Evolutionary conservation across 495 filamentous ascomycete species (phyloP).

Genomic region (Clohesyomyces aquaticus): DNA sequence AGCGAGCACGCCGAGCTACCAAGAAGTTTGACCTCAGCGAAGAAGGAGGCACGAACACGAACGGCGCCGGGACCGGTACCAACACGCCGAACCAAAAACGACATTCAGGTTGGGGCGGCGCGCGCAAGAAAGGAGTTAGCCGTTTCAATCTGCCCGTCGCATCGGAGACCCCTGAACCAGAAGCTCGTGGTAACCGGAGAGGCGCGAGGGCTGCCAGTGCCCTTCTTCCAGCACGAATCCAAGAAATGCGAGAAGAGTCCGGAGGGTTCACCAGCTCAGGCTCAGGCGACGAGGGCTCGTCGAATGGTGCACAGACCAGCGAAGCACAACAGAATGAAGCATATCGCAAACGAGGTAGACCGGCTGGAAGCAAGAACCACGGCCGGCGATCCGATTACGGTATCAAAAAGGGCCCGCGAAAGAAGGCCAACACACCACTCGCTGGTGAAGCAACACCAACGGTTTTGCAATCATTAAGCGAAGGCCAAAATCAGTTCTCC

Average conservation of each 20-base stretch:
- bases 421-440: conserved; percentile 4
- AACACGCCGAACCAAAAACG: conserved; percentile 22
- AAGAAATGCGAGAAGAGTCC: conserved; percentile 47
- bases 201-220: conserved; percentile 23
- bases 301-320: not conserved
- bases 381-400: conserved; percentile 44
- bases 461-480: conserved; percentile 33
- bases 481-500: conserved; percentile 37
- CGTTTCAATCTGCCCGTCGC: conserved; percentile 12
- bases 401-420: conserved; percentile 48
- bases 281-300: conserved; percentile 38
- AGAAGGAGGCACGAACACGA: conserved; percentile 16
- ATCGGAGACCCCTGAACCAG: conserved; percentile 38
- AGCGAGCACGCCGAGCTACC: conserved; percentile 33
- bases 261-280: conserved; percentile 37
- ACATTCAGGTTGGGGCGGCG: conserved; percentile 37
- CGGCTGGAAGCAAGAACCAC: conserved; percentile 47
- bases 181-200: conserved; percentile 29
- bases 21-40: conserved; percentile 31
- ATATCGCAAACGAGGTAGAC: conserved; percentile 40
- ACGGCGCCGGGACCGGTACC: conserved; percentile 21
- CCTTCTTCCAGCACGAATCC: conserved; percentile 40
- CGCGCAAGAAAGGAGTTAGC: conserved; percentile 36
- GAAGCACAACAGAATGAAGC: conserved; percentile 9
- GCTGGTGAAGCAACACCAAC: conserved; percentile 8